Evolutionary conservation across 2,329 filamentous ascomycete species (phyloP), one percentile per base, ranked within the genome.

Genomic region (Arthroderma sp.): DNA sequence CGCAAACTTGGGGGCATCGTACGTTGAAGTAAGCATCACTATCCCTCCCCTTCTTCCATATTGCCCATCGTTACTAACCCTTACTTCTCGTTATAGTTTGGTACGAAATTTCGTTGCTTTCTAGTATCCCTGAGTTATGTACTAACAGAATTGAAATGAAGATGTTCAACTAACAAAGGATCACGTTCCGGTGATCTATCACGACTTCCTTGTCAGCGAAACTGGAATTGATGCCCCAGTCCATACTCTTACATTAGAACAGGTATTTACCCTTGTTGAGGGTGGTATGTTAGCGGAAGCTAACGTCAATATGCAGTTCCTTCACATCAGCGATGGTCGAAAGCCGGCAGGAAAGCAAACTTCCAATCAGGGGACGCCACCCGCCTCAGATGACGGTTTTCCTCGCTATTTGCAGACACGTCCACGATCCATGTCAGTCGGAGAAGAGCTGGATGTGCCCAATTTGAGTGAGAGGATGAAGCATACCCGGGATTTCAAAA

Each of bases 91-190:
- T 15, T 19, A 21, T 55, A 21, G 19, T 54, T 38, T 58, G 62
- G 59, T 60, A 66, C 53, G 60, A 64, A 51, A 56, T 28, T 55
- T n/a, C 25, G 1, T n/a, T 5, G 9, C 4, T 25, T 31, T 17
- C 21, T 21, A n/a, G n/a, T 33, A 11, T 37, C 17, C 9, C n/a
- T 43, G 23, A 25, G 25, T 9, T 13, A 23, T 17, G 15, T 41
- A 11, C 41, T 23, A 23, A 51, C 44, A 38, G 33, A 59, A 64
- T 64, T 51, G 82, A 85, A 64, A 85, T 87, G 28, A 51, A 66
- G 93, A 98, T 68, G 93, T 98, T 0, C 93, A 98, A 69, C 77
- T 98, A 39, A 98, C 93, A n/a, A 98, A 98, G 68, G 93, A 98
- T 68, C 90, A 94, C 66, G 90, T 98, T 1, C 93, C 93, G 0